Conservation (phyloP, 2,329 filamentous ascomycete species). For the Lojkania enalia region DNA sequence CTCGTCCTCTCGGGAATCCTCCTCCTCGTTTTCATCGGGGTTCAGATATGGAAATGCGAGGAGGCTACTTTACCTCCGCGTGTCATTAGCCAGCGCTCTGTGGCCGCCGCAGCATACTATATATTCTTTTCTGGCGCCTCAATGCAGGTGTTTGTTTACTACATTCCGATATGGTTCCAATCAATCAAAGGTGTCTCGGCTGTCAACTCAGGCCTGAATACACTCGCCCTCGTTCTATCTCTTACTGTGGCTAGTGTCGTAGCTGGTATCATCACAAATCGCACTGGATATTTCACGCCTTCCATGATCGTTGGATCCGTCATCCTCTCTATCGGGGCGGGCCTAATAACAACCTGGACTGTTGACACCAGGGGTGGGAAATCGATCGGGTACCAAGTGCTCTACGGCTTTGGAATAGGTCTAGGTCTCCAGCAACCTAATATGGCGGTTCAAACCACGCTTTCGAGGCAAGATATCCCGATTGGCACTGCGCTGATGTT, state of each 20-base stretch:
- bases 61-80: conserved; percentile 14
- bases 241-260: conserved; percentile 31
- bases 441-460: conserved; percentile 6
- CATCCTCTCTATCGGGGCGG: conserved; percentile 40
- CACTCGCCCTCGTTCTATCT: conserved; percentile 36
- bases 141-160: conserved; percentile 31
- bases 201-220: conserved; percentile 39
- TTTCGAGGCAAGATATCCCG: conserved; percentile 32
- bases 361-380: conserved; percentile 34
- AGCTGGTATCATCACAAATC: conserved; percentile 33
- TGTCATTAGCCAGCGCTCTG: conserved; percentile 31
- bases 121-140: conserved; percentile 21
- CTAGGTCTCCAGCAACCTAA: conserved; percentile 14
- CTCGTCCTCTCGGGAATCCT: conserved; percentile 9
- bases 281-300: conserved; percentile 46
- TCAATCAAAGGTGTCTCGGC: conserved; percentile 25
- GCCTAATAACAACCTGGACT: conserved; percentile 47
- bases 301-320: conserved; percentile 35
- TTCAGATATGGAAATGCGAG: conserved; percentile 13
- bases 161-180: conserved; percentile 37
- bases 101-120: conserved; percentile 37
- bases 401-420: conserved; percentile 45
- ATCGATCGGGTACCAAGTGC: conserved; percentile 54
- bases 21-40: conserved; percentile 12
- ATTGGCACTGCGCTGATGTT: conserved; percentile 45